Conservation (phyloP, 768 basidiomycete species). For the Mrakia blollopis region DNA sequence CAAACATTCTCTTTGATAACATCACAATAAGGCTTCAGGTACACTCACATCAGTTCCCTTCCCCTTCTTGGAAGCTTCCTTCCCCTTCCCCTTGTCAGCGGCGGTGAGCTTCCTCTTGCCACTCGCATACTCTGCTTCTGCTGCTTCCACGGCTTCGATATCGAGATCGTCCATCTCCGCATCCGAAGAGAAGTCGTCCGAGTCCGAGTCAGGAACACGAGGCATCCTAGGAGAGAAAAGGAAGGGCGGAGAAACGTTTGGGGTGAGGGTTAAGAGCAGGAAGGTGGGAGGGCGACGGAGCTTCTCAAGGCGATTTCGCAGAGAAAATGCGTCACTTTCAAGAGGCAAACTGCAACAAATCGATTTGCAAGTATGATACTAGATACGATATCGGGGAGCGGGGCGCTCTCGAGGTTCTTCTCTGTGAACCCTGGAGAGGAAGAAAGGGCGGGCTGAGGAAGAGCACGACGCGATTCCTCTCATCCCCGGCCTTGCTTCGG, state of each 20-base stretch:
- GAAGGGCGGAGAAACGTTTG: neutral
- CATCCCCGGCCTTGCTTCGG: no score
- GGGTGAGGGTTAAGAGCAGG: no score
- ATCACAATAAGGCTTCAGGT: neutral
- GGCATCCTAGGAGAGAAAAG: neutral
- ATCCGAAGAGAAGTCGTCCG: conserved; percentile 23
- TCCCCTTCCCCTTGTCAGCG: conserved; percentile 24
- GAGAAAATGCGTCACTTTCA: no score
- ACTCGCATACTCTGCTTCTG: neutral
- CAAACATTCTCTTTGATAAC: neutral
- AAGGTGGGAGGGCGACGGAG: no score
- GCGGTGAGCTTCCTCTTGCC: neutral
- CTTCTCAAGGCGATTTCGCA: no score
- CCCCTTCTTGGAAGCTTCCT: conserved; percentile 1
- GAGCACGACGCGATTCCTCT: no score
- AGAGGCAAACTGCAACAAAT: no score
- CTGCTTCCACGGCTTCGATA: conserved; percentile 10
- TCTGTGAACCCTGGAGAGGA: no score
- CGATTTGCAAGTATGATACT: no score
- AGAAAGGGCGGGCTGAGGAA: no score
- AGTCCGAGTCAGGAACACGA: conserved; percentile 19
- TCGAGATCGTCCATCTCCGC: conserved; percentile 20
- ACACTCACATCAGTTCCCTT: conserved; percentile 7
- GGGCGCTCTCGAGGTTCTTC: no score
- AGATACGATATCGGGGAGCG: no score